Conservation (phyloP, 31 red algal species). For the Odonthalia washingtoniensis region DNA sequence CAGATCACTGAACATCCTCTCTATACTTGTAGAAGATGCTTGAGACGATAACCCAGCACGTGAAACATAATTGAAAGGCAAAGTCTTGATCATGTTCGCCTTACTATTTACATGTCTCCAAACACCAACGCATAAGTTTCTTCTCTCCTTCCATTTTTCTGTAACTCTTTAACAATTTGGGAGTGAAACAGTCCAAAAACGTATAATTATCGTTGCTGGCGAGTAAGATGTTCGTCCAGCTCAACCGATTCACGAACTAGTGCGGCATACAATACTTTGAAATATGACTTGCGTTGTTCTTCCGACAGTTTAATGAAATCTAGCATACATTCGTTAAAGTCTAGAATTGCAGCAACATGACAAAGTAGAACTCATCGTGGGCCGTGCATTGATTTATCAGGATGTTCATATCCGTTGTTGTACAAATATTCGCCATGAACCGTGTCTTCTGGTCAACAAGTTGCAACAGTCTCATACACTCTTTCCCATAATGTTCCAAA, state of each 20-base stretch:
- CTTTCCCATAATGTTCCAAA: no score
- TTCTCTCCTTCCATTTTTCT: not conserved
- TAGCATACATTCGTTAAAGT: conserved; percentile 7
- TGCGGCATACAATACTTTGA: not conserved
- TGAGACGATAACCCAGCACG: not conserved
- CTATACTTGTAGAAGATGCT: not conserved
- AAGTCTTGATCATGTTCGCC: not conserved
- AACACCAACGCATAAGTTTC: not conserved
- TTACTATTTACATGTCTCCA: not conserved
- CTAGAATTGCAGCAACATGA: conserved; percentile 19
- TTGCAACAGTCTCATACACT: no score
- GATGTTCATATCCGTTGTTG: no score
- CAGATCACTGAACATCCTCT: conserved; percentile 23
- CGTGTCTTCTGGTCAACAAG: no score
- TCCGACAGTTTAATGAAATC: not conserved
- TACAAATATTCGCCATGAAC: no score
- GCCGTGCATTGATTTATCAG: no score
- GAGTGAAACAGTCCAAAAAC: conserved; percentile 2
- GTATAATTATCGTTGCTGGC: not conserved
- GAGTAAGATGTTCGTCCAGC: not conserved
- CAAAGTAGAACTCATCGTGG: no score
- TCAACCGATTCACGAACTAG: conserved; percentile 4
- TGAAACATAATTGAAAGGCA: conserved; percentile 2
- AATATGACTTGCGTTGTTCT: not conserved
- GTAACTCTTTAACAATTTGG: not conserved